These are phyloP conservation scores for Chlorella sp. DNA, from an alignment of 139 green algal species.

Conservation along the genomic window DNA sequence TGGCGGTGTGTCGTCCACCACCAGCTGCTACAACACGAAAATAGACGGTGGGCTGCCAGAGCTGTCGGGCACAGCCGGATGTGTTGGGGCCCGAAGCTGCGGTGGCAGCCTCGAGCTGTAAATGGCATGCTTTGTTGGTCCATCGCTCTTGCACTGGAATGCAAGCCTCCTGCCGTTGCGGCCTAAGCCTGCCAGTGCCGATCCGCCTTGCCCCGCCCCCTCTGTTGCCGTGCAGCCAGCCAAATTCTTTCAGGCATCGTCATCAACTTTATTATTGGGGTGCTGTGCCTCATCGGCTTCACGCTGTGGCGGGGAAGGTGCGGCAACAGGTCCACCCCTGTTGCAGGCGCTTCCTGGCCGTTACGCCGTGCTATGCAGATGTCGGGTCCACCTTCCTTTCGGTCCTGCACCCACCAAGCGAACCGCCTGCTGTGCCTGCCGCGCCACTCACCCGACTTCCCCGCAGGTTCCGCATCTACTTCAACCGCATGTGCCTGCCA, in stretches of 20 bases:
- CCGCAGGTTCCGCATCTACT: slow-evolving; percentile 26
- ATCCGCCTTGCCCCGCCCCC: neutral
- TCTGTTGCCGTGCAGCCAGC: neutral
- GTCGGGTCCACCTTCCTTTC: neutral
- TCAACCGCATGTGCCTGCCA: slow-evolving; percentile 22
- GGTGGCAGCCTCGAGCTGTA: neutral
- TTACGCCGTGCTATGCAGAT: neutral
- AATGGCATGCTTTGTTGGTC: neutral
- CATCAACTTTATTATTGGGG: slow-evolving; percentile 33
- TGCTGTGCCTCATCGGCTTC: slow-evolving; percentile 39
- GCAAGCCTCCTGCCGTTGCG: neutral
- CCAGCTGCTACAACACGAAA: neutral
- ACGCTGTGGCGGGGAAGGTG: slow-evolving; percentile 40
- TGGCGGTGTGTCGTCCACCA: neutral
- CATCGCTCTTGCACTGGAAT: no score
- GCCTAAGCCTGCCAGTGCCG: neutral
- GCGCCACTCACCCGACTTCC: neutral
- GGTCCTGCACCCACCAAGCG: neutral
- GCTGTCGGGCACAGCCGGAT: neutral
- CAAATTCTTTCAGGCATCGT: slow-evolving; percentile 25
- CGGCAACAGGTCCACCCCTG: neutral
- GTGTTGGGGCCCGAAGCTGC: neutral
- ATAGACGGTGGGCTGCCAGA: neutral
- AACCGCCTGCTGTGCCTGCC: neutral
- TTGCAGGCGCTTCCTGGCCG: neutral